A percentile compares a stretch with the other conserved stretches of the same genome.
These are phyloP conservation scores for Fusarium cicatricum DNA, from an alignment of 2,329 filamentous ascomycete species.

Conservation along the genomic window DNA sequence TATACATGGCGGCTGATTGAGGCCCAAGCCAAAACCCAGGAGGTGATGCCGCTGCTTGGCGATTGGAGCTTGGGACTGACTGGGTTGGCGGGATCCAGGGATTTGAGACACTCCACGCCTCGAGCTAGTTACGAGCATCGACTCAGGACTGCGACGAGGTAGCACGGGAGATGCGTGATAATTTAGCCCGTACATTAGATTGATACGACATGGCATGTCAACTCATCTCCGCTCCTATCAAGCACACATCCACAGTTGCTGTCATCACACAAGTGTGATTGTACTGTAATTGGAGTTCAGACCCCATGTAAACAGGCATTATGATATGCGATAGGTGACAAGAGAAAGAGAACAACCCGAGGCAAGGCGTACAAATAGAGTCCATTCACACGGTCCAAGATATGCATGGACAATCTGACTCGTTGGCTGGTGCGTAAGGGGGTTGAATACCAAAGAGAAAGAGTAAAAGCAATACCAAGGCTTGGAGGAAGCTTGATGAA, in stretches of 20 bases:
- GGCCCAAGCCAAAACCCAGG: constrained; percentile 23
- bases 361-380: no score
- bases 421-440: no score
- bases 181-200: constrained; percentile 9
- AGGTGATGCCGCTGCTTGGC: constrained; percentile 21
- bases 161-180: constrained; percentile 7
- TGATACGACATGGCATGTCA: constrained; percentile 12
- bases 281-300: not conserved
- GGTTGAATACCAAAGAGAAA: no score
- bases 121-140: constrained; percentile 20
- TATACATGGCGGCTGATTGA: constrained; percentile 21
- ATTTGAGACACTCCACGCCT: constrained; percentile 35
- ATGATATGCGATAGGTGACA: no score
- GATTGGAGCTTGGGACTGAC: constrained; percentile 11
- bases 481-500: no score
- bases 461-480: no score
- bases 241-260: not conserved
- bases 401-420: no score
- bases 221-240: not conserved
- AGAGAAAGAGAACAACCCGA: no score
- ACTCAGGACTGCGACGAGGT: constrained; percentile 24
- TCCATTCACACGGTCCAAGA: no score
- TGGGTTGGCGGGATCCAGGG: constrained; percentile 7
- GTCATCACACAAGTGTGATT: not conserved
- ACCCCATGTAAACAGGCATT: no score